Base-by-base conservation (phyloP, 371 early-diverging fungal species). In the Mortierella sp. region DNA sequence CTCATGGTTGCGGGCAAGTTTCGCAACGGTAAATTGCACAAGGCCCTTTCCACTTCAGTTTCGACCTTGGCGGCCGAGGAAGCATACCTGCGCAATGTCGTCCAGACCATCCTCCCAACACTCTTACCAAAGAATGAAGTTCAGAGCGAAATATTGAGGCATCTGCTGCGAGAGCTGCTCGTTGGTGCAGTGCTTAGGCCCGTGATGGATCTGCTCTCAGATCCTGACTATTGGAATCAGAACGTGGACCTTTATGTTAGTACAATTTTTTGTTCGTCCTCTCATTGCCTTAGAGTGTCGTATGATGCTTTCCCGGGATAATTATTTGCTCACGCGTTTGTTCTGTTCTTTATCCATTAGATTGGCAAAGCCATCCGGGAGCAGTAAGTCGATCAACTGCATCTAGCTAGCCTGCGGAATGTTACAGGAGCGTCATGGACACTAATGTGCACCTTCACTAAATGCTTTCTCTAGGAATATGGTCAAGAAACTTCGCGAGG, bases 171-270 rank as follows among this genome's bases (percentile, higher is more conserved):
- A 19, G 97, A 97, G 73, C 75, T 96, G 15, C 63, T 95, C 2
- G 82, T 85, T 0, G 86, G 90, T 30, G 84, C 88, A 0, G 80
- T 95, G 9, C 53, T 96, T 7, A 84, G 89, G 34, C 94, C 95
- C 4, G 62, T 91, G 4, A 63, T 95, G 56, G 83, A 90, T 21
- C 83, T 86, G 62, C 44, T 95, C 27, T 83, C 91, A 0, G 96
- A 95, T 56, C 93, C 95, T 1, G 95, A 95, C 78, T 94, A 87
- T 50, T 90, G 93, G 87, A 95, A 95, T 75, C 89, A 90, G 64
- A 83, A 86, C 6, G 83, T 95, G 27, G 91, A 91, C 53, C 63
- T 70, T 11, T 84, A 85, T 79, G 89, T 88, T 81, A 75, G 86
- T 67, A n/a, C n/a, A n/a, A n/a, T 32, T 26, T 1, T 8, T 44